phyloP scores from a whole-genome alignment of 2,329 filamentous ascomycete genomes.

The Bipolaris zeicola region DNA sequence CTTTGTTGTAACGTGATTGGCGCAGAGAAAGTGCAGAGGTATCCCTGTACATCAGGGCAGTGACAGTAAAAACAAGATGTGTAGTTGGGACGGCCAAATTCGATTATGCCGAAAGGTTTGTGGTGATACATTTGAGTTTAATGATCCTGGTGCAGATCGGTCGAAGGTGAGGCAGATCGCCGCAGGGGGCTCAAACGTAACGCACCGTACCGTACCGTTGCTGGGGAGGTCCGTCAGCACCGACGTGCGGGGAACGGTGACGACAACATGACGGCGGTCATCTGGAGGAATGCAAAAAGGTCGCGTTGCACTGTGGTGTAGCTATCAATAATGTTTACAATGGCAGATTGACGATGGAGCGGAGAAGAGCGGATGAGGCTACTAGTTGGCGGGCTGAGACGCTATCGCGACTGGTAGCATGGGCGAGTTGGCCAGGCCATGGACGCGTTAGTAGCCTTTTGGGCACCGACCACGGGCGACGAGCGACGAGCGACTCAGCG shows the following conservation, averaged over 20 bases:
- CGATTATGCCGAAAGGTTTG: not conserved
- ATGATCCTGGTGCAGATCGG: not conserved
- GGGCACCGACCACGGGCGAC: not conserved
- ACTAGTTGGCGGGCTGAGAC: constrained; percentile 1
- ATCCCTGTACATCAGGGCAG: no score
- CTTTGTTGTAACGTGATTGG: not conserved
- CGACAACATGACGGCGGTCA: not conserved
- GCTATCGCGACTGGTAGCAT: not conserved
- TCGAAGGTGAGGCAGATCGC: not conserved
- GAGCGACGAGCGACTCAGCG: not conserved
- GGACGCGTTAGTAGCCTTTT: constrained; percentile 1
- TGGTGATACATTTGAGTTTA: not conserved
- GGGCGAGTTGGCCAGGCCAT: not conserved
- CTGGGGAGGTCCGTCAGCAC: not conserved
- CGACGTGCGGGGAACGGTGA: not conserved
- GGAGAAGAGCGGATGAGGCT: not conserved
- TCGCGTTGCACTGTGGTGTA: not conserved
- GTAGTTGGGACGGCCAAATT: not conserved
- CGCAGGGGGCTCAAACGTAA: not conserved
- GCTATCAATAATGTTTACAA: not conserved
- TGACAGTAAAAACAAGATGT: not conserved
- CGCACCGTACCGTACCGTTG: not conserved
- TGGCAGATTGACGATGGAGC: not conserved
- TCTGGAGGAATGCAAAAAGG: not conserved
- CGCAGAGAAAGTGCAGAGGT: not conserved